Conservation (phyloP, 768 basidiomycete species). For the Psilocybe cyanescens region DNA sequence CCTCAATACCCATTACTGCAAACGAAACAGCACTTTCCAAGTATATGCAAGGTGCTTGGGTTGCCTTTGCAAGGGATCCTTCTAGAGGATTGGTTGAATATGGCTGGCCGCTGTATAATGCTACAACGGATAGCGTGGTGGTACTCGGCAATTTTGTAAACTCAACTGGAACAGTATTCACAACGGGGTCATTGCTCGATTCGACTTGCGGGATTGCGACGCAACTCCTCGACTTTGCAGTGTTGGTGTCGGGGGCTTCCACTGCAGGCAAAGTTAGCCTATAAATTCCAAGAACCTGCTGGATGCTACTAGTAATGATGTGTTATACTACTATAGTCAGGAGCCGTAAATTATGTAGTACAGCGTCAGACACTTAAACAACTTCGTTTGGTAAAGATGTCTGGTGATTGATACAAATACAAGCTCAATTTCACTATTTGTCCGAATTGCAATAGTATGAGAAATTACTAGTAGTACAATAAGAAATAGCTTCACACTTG, state of each 20-base stretch:
- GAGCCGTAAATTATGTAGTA: too few relatives aligned
- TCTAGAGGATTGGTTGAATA: slow-evolving; percentile 25
- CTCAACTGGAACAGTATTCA: slow-evolving; percentile 19
- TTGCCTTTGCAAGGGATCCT: slow-evolving; percentile 43
- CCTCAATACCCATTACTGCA: slow-evolving; percentile 22
- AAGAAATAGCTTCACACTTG: neutral
- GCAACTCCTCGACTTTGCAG: neutral
- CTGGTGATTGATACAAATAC: neutral
- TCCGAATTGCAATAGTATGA: neutral
- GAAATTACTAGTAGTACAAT: neutral
- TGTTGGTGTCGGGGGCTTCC: too few relatives aligned
- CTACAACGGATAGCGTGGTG: slow-evolving; percentile 13
- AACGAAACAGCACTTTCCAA: slow-evolving; percentile 33
- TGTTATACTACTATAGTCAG: too few relatives aligned
- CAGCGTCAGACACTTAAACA: too few relatives aligned
- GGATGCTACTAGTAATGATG: too few relatives aligned
- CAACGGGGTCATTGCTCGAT: slow-evolving; percentile 16
- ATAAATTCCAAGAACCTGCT: too few relatives aligned
- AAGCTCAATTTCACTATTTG: neutral
- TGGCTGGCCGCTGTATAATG: slow-evolving; percentile 20
- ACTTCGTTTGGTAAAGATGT: too few relatives aligned
- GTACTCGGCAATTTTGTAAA: slow-evolving; percentile 23
- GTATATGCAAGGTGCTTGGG: slow-evolving; percentile 43
- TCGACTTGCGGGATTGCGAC: neutral
- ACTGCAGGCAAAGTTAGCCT: too few relatives aligned